phyloP scores from a whole-genome alignment of 352 stramenopile genomes.

The Globisporangium cylindrosporum region DNA sequence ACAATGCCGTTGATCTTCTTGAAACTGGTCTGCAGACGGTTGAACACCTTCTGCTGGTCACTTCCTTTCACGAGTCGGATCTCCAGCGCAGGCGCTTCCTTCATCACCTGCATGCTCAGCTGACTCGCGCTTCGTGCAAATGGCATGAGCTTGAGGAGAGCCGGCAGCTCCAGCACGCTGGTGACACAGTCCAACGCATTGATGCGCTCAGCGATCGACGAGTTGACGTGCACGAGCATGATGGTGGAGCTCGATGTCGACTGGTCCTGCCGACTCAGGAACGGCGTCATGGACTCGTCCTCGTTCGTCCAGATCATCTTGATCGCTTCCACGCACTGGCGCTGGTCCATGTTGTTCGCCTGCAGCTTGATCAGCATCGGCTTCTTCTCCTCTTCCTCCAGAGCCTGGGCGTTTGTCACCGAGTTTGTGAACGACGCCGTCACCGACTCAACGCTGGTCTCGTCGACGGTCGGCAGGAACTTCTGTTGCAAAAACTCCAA shows the following conservation, averaged over 20 bases:
- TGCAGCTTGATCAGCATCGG: conserved; percentile 58
- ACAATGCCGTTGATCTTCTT: conserved; percentile 41
- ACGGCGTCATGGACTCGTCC: conserved; percentile 42
- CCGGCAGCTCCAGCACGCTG: conserved; percentile 38
- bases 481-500: conserved; percentile 64
- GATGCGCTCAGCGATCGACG: conserved; percentile 27
- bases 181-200: conserved; percentile 46
- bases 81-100: conserved; percentile 48
- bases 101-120: conserved; percentile 28
- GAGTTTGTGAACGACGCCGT: conserved; percentile 15
- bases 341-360: conserved; percentile 30
- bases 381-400: conserved; percentile 16
- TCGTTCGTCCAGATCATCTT: conserved; percentile 29
- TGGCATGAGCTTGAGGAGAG: conserved; percentile 71
- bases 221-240: conserved; percentile 52
- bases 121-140: conserved; percentile 54
- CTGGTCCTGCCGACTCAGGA: conserved; percentile 51
- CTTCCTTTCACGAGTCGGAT: conserved; percentile 49
- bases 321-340: conserved; percentile 41
- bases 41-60: conserved; percentile 26
- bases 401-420: neutral
- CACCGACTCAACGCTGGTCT: conserved; percentile 25
- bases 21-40: conserved; percentile 38
- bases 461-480: conserved; percentile 37
- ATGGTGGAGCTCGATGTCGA: conserved; percentile 38